phyloP scores from a whole-genome alignment of 345 rosid genomes.

The Raphanus raphanistrum region DNA sequence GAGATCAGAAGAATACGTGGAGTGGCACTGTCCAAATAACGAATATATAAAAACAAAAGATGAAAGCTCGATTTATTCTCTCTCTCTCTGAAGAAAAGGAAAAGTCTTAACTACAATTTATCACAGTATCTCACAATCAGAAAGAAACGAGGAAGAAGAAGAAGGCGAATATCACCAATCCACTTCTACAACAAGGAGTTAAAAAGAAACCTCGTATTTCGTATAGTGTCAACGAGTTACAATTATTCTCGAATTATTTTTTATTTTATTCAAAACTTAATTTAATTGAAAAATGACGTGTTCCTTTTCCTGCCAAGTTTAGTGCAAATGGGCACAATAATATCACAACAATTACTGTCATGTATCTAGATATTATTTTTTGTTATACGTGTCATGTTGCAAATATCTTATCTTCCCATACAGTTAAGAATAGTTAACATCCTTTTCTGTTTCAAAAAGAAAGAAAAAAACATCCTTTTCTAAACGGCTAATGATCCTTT shows the following conservation, averaged over 20 bases:
- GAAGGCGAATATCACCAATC: not conserved
- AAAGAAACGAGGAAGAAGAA: not conserved
- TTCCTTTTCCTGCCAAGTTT: not conserved
- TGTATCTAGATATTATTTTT: not conserved
- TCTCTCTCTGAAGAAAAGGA: not conserved
- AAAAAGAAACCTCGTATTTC: constrained; percentile 19
- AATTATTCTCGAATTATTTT: not conserved
- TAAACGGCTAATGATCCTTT: not conserved
- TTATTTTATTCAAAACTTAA: not conserved
- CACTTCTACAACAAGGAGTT: constrained; percentile 11
- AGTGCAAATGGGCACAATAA: not conserved
- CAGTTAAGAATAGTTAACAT: not conserved
- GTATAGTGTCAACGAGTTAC: not conserved
- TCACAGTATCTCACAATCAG: not conserved
- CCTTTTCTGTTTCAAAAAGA: not conserved
- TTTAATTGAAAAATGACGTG: not conserved
- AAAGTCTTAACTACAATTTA: not conserved
- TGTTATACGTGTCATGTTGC: not conserved
- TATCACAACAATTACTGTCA: not conserved
- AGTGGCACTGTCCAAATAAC: constrained; percentile 25
- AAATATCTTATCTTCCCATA: constrained; percentile 14
- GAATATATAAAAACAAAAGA: not conserved
- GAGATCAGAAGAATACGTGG: constrained; percentile 28
- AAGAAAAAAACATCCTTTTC: too few relatives aligned
- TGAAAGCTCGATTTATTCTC: not conserved